phyloP scores from a whole-genome alignment of 2,329 filamentous ascomycete species.

The Exophiala sp. region DNA sequence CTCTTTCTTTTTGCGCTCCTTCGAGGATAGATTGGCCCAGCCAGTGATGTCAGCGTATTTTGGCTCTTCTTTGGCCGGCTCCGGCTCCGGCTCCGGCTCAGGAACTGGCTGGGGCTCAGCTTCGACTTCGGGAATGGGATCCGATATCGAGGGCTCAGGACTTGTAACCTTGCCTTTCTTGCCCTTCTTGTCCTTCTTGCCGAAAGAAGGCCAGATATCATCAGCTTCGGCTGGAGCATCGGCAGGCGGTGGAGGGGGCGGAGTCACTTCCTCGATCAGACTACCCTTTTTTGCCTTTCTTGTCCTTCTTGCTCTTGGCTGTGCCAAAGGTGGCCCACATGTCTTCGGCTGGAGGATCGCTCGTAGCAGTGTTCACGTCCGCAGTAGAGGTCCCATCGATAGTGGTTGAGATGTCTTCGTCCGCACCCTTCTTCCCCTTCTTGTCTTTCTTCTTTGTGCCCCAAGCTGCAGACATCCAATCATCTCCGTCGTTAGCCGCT shows the following conservation, averaged over 20 bases:
- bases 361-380: conserved; percentile 22
- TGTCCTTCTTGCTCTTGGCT: conserved; percentile 28
- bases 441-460: conserved; percentile 41
- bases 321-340: conserved; percentile 27
- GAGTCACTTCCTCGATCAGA: conserved; percentile 19
- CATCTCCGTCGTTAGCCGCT: conserved; percentile 34
- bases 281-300: conserved; percentile 28
- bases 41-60: conserved; percentile 28
- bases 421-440: conserved; percentile 33
- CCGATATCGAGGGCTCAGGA: conserved; percentile 29
- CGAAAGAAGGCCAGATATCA: conserved; percentile 21
- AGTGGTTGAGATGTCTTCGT: conserved; percentile 30
- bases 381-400: conserved; percentile 27
- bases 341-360: conserved; percentile 28
- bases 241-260: conserved; percentile 21
- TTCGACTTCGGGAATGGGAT: conserved; percentile 34
- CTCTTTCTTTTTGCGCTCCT: conserved; percentile 36
- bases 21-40: conserved; percentile 31
- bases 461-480: conserved; percentile 34
- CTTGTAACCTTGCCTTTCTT: conserved; percentile 26
- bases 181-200: conserved; percentile 28
- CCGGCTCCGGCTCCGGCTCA: conserved; percentile 24
- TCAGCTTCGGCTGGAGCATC: conserved; percentile 28
- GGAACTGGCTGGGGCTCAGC: conserved; percentile 8
- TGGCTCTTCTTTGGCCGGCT: conserved; percentile 21